Evolutionary conservation across 345 rosid species (phyloP).

Genomic region (Mangifera indica): DNA sequence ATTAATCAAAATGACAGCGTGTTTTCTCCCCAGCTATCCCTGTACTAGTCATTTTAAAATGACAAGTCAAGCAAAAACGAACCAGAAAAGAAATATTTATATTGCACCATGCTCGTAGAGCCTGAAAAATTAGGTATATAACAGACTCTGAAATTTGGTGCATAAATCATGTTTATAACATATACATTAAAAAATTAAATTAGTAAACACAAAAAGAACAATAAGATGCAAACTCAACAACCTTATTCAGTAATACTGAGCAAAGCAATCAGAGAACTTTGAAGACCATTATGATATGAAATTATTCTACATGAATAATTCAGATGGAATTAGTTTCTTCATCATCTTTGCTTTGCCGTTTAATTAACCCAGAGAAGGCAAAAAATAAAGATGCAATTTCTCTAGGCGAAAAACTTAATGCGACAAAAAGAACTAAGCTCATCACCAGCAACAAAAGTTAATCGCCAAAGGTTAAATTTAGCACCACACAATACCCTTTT

Average conservation of each 20-base stretch:
- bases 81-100: not conserved
- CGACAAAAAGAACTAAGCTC: not conserved
- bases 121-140: slow-evolving; percentile 17
- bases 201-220: too few relatives aligned
- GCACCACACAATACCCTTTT: slow-evolving; percentile 29
- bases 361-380: not conserved
- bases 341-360: slow-evolving; percentile 24
- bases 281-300: slow-evolving; percentile 28
- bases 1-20: not conserved
- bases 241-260: too few relatives aligned
- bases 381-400: not conserved
- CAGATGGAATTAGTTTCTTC: slow-evolving; percentile 23
- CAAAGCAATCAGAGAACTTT: slow-evolving; percentile 15
- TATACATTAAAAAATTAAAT: too few relatives aligned
- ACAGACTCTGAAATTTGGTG: slow-evolving; percentile 34
- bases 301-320: slow-evolving; percentile 33
- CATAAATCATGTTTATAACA: not conserved
- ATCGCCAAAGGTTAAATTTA: slow-evolving; percentile 19
- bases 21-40: slow-evolving; percentile 21
- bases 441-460: slow-evolving; percentile 12
- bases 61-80: slow-evolving; percentile 10
- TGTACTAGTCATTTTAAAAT: not conserved
- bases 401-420: slow-evolving; percentile 5
- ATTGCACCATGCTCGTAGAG: slow-evolving; percentile 35
- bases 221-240: too few relatives aligned